Evolutionary conservation across 1,284 basidiomycete genomes (phyloP).

Genomic region (Golubevia pallescens): DNA sequence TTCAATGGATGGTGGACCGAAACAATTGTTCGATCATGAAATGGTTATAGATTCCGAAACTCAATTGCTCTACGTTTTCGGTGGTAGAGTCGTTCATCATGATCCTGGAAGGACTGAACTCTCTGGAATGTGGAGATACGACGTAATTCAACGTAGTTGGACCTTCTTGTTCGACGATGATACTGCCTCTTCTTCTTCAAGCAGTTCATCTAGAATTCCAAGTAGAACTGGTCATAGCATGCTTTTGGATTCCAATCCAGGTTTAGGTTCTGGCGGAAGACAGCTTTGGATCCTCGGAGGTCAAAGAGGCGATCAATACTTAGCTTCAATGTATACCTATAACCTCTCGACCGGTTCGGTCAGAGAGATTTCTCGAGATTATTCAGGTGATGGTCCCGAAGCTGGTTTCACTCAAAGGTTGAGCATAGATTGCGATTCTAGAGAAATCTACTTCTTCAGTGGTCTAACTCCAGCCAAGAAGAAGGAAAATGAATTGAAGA

Average conservation of each 20-base stretch:
- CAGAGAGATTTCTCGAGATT: slow-evolving; percentile 34
- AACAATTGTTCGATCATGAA: slow-evolving; percentile 79
- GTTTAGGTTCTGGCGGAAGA: slow-evolving; percentile 6
- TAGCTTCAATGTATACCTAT: slow-evolving; percentile 51
- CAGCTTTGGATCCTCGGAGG: slow-evolving; percentile 50
- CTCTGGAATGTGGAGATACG: slow-evolving; percentile 53
- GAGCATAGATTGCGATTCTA: slow-evolving; percentile 35
- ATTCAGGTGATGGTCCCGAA: slow-evolving; percentile 29
- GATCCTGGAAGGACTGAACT: slow-evolving; percentile 38
- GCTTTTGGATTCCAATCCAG: slow-evolving; percentile 38
- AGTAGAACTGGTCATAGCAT: slow-evolving; percentile 47
- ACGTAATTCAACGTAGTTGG: slow-evolving; percentile 49
- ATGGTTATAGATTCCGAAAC: slow-evolving; percentile 77
- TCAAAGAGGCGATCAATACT: slow-evolving; percentile 32
- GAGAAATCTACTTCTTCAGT: slow-evolving; percentile 48
- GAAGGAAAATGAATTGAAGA: slow-evolving; percentile 17
- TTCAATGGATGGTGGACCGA: slow-evolving; percentile 72
- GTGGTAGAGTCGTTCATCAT: slow-evolving; percentile 76
- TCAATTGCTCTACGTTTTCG: slow-evolving; percentile 78
- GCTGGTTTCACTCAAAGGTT: slow-evolving; percentile 47
- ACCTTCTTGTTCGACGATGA: slow-evolving; percentile 46
- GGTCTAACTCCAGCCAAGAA: slow-evolving; percentile 32
- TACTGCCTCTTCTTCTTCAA: slow-evolving; percentile 19
- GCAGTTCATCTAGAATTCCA: slow-evolving; percentile 21
- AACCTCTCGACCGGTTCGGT: slow-evolving; percentile 37